Evolutionary conservation across 441 rosid genomes (phyloP), one percentile per base, ranked within the genome.

Genomic region (Euphorbia corollata): DNA sequence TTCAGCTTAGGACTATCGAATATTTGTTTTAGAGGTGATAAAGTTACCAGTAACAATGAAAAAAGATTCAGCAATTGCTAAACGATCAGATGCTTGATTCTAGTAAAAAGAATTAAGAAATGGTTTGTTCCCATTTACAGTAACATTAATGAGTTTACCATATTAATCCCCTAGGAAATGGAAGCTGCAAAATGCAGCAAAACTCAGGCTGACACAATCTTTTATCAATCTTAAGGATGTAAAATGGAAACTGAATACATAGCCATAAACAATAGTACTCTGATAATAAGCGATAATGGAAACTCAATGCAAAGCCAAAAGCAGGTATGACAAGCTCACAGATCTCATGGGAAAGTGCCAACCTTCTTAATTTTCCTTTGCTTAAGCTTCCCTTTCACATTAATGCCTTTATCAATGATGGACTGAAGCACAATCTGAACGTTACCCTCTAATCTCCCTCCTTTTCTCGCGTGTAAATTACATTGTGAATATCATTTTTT

Each of bases 331-430:
- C 38, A 36, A 23, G 23, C 51, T 55, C 68, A 53, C 71, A 45
- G 41, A 56, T 60, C 50, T n/a, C 22, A 13, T 45, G 43, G 41
- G 15, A 59, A 30, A 18, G 34, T 19, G 30, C 39, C 23, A 38
- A 54, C 64, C 71, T 79, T 86, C 67, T 74, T 75, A 50, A 67
- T 53, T 66, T 74, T 84, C 77, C 83, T 77, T 72, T 90, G 94
- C 81, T 90, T 93, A 66, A 90, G 92, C 79, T 88, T 90, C 69
- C 90, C 83, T 79, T 81, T 87, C 71, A 90, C 95, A 65, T 83
- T 84, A 62, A 93, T 76, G 54, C 97, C 97, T 69, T 75, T 76
- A 63, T 86, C 84, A 67, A 83, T 81, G 13, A 93, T 82, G 30
- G 95, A 80, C 75, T 82, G 84, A 76, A 88, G 92, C 74, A 88